These are phyloP conservation scores for Cercophora sp. DNA, from an alignment of 495 filamentous ascomycete species.

Conservation along the genomic window DNA sequence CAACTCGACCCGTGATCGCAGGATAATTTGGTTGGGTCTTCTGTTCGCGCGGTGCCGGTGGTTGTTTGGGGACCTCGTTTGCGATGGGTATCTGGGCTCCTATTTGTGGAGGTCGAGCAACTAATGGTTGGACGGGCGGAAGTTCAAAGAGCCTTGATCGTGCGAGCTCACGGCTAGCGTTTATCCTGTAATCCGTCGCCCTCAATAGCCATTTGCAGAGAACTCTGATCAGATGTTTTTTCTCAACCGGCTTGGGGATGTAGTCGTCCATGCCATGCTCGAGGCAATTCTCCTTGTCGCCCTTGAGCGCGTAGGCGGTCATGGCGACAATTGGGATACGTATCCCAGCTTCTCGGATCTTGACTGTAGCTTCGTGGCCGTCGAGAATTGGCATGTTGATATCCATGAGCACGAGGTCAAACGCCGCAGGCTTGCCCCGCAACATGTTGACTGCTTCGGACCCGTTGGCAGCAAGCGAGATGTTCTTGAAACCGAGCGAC, in stretches of 20 bases:
- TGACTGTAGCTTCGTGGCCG: slow-evolving; percentile 36
- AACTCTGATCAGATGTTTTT: slow-evolving; percentile 32
- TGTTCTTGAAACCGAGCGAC: slow-evolving; percentile 48
- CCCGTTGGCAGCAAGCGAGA: slow-evolving; percentile 55
- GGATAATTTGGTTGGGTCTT: no score
- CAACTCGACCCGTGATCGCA: no score
- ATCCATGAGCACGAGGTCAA: slow-evolving; percentile 55
- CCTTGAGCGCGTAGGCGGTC: slow-evolving; percentile 61
- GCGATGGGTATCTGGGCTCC: no score
- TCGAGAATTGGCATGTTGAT: slow-evolving; percentile 51
- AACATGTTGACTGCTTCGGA: slow-evolving; percentile 53
- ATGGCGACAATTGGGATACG: slow-evolving; percentile 59
- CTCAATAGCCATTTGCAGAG: slow-evolving; percentile 43
- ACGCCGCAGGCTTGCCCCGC: slow-evolving; percentile 45
- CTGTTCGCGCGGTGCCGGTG: no score
- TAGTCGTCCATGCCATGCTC: slow-evolving; percentile 62
- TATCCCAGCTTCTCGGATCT: slow-evolving; percentile 35
- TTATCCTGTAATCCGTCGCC: slow-evolving; percentile 10
- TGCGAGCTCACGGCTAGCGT: not conserved
- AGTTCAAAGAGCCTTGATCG: not conserved
- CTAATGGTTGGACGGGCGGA: no score
- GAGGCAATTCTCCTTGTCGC: slow-evolving; percentile 55
- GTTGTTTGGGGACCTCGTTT: no score
- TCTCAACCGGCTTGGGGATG: slow-evolving; percentile 57
- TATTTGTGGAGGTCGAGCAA: no score